A percentile compares a stretch with the other conserved stretches of the same genome.
These are phyloP conservation scores for Aspergillus sparsus DNA, from an alignment of 495 filamentous ascomycete species.

Conservation along the genomic window DNA sequence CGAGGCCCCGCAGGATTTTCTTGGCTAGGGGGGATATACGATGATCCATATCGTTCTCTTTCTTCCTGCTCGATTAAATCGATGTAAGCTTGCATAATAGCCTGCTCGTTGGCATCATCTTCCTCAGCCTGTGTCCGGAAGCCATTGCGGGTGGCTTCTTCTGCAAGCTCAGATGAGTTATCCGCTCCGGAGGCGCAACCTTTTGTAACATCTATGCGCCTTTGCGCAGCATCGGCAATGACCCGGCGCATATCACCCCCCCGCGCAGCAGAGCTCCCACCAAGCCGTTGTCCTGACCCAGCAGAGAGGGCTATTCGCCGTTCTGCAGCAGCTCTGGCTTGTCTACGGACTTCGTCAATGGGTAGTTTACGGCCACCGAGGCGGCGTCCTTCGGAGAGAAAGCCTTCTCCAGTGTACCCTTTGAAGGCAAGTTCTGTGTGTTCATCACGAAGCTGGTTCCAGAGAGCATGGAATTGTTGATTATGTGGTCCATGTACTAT, in stretches of 20 bases:
- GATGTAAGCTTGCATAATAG: constrained; percentile 85
- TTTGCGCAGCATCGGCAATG: constrained; percentile 71
- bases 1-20: constrained; percentile 60
- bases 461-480: constrained; percentile 75
- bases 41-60: constrained; percentile 65
- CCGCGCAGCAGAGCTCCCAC: constrained; percentile 61
- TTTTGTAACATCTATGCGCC: constrained; percentile 63
- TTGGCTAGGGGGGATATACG: constrained; percentile 64
- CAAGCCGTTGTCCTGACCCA: constrained; percentile 73
- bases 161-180: constrained; percentile 57
- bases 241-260: constrained; percentile 73
- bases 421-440: constrained; percentile 71
- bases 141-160: constrained; percentile 69
- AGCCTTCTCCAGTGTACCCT: constrained; percentile 92
- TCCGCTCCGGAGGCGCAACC: constrained; percentile 76
- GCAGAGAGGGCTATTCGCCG: constrained; percentile 58
- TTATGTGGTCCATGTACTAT: constrained; percentile 84
- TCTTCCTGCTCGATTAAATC: constrained; percentile 88
- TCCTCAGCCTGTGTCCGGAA: constrained; percentile 84
- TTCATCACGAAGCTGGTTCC: constrained; percentile 87
- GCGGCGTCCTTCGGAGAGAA: constrained; percentile 71
- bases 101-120: constrained; percentile 84
- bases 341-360: constrained; percentile 71
- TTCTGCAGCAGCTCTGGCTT: constrained; percentile 75
- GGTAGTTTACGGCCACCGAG: constrained; percentile 71